Evolutionary conservation across 306 rosid species (phyloP).

Genomic region (Benincasa hispida): DNA sequence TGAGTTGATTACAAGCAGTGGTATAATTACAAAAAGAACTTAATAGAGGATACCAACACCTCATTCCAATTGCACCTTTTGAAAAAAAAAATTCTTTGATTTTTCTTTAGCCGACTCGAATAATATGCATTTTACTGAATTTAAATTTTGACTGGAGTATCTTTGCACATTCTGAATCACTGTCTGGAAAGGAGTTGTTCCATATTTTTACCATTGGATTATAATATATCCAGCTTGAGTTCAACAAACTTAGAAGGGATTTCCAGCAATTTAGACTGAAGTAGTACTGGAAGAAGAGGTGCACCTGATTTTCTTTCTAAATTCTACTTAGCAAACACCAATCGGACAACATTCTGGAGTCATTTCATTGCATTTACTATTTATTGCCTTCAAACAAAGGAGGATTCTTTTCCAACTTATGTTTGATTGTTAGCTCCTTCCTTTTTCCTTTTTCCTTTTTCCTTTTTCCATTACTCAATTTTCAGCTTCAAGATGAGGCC

Average conservation of each 20-base stretch:
- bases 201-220: background rate
- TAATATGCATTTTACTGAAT: background rate
- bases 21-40: background rate
- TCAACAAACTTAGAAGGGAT: background rate
- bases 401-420: background rate
- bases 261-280: background rate
- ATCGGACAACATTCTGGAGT: background rate
- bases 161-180: background rate
- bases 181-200: background rate
- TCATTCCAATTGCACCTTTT: background rate
- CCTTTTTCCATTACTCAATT: constrained; percentile 7
- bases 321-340: background rate
- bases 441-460: background rate
- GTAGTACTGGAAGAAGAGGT: background rate
- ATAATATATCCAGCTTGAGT: background rate
- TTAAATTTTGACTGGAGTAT: background rate
- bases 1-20: background rate
- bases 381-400: background rate
- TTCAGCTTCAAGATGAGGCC: constrained; percentile 80
- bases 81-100: too few species aligned
- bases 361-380: background rate
- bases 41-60: background rate
- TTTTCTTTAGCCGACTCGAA: background rate
- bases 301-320: background rate
- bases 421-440: background rate